phyloP scores from a whole-genome alignment of 2,329 filamentous ascomycete genomes.

The Alternaria burnsii region DNA sequence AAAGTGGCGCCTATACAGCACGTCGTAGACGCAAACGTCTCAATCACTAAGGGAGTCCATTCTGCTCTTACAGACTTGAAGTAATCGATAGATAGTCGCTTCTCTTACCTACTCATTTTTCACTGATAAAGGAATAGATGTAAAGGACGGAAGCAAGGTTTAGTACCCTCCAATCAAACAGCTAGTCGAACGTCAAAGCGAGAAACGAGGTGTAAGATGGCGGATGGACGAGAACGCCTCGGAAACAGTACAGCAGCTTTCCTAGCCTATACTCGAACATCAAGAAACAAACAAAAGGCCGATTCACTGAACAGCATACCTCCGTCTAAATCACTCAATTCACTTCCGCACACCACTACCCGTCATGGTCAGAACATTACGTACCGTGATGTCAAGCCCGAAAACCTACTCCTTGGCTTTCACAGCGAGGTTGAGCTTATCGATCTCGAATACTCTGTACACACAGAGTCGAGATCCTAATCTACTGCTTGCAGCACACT shows the following conservation, averaged over 20 bases:
- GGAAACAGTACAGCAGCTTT: conserved; percentile 6
- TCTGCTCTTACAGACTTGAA: conserved; percentile 8
- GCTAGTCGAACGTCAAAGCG: conserved; percentile 8
- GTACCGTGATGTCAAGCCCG: conserved; percentile 90
- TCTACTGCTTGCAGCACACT: conserved; percentile 94
- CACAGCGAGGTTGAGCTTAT: conserved; percentile 97
- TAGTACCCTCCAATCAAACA: conserved; percentile 1
- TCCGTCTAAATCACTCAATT: conserved; percentile 86
- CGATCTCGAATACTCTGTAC: conserved; percentile 96
- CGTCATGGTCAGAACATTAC: conserved; percentile 95
- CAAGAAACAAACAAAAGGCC: conserved; percentile 75
- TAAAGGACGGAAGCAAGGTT: conserved; percentile 16
- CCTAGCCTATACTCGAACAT: conserved; percentile 80
- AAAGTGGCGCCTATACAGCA: conserved; percentile 8
- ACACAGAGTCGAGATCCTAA: conserved; percentile 87
- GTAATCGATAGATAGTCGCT: conserved; percentile 5
- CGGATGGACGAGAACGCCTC: conserved; percentile 3
- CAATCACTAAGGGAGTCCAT: not conserved
- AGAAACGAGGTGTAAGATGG: not conserved
- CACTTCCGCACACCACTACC: conserved; percentile 81
- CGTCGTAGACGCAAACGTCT: not conserved
- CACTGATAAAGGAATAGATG: conserved; percentile 8
- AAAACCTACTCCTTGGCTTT: conserved; percentile 93
- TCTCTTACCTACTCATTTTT: not conserved
- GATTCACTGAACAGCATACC: conserved; percentile 81